phyloP scores from a whole-genome alignment of 2,329 filamentous ascomycete species.

The Aspergillus sp. region DNA sequence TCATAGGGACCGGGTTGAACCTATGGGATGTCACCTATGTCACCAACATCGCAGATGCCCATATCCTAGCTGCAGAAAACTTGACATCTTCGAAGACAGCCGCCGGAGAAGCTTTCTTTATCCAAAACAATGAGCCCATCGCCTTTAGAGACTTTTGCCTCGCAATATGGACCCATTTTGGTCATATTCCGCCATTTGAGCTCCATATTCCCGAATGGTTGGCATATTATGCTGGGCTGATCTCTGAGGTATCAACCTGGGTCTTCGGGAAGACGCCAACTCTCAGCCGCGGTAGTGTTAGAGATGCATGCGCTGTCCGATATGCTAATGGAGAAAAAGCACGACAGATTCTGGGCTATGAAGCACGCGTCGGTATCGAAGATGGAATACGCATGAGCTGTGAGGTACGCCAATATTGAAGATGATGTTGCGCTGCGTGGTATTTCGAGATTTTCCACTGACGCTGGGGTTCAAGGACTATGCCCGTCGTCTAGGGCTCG shows the following conservation, averaged over 20 bases:
- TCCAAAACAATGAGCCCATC: constrained; percentile 49
- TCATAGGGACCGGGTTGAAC: constrained; percentile 43
- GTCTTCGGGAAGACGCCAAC: constrained; percentile 46
- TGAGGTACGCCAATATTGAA: constrained; percentile 36
- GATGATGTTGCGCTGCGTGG: background rate
- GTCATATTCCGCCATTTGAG: constrained; percentile 47
- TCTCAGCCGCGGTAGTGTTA: constrained; percentile 55
- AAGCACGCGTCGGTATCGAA: constrained; percentile 50
- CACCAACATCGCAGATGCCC: constrained; percentile 46
- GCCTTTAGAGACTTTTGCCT: constrained; percentile 47
- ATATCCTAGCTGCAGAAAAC: constrained; percentile 47
- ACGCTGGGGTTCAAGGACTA: constrained; percentile 27
- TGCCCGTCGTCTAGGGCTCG: constrained; percentile 30
- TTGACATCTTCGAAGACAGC: constrained; percentile 40
- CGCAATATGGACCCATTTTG: constrained; percentile 50
- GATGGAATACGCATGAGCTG: constrained; percentile 53
- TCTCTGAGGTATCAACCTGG: constrained; percentile 51
- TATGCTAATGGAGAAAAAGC: constrained; percentile 58
- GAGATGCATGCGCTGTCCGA: constrained; percentile 53
- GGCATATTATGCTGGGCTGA: constrained; percentile 49
- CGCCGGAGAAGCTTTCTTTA: constrained; percentile 47
- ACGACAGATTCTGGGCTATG: constrained; percentile 53
- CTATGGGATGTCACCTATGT: constrained; percentile 48
- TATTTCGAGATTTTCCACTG: constrained; percentile 3
- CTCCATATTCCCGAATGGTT: constrained; percentile 50